Conservation (phyloP, 2,329 filamentous ascomycete genomes). For the Diaporthe sp. region DNA sequence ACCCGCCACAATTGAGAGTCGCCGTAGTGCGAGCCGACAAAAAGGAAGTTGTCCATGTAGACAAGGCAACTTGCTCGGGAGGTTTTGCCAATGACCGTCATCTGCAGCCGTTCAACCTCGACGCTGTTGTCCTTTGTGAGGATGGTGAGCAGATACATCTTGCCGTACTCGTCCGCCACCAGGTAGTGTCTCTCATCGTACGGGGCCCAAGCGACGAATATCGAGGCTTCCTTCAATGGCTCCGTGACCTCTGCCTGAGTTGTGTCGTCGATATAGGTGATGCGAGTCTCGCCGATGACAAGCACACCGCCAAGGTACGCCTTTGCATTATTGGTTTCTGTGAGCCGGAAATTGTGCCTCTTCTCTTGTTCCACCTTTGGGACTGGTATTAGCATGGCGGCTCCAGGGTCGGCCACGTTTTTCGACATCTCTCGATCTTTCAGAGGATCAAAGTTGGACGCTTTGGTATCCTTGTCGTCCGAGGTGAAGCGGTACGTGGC, state of each 20-base stretch:
- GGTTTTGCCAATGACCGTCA: conserved; percentile 72
- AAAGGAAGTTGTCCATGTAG: conserved; percentile 80
- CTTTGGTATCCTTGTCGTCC: conserved; percentile 66
- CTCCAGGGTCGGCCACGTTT: conserved; percentile 64
- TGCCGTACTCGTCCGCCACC: conserved; percentile 92
- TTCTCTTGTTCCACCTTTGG: conserved; percentile 65
- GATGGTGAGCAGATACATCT: conserved; percentile 85
- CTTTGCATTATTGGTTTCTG: conserved; percentile 60
- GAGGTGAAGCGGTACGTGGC: conserved; percentile 69
- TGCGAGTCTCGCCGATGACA: conserved; percentile 81
- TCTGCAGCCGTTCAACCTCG: conserved; percentile 77
- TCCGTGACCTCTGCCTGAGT: conserved; percentile 74
- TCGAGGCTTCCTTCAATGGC: conserved; percentile 76
- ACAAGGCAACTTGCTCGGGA: conserved; percentile 83
- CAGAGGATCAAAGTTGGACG: conserved; percentile 64
- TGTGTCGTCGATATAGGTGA: conserved; percentile 87
- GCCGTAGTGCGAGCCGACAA: conserved; percentile 91
- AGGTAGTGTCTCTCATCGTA: conserved; percentile 85
- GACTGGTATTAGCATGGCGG: conserved; percentile 72
- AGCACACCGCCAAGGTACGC: conserved; percentile 77
- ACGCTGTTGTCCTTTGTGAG: conserved; percentile 65
- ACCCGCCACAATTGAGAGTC: conserved; percentile 86
- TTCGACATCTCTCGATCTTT: conserved; percentile 67
- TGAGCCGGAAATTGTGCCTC: conserved; percentile 65
- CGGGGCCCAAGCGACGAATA: conserved; percentile 92